phyloP scores from a whole-genome alignment of 257 asterid species.

The Solanum peruvianum region DNA sequence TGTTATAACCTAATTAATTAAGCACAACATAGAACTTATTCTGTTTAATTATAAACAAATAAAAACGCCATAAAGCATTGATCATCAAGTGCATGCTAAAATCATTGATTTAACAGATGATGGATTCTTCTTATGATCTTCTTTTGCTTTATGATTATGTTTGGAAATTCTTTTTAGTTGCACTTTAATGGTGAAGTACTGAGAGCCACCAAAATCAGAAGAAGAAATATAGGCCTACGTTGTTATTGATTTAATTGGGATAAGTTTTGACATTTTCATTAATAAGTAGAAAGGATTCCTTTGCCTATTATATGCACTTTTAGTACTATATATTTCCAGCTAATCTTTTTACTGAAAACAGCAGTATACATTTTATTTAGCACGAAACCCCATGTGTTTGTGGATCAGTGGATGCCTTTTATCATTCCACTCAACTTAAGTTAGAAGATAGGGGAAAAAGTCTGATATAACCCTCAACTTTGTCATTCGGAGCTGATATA shows the following conservation, averaged over 20 bases:
- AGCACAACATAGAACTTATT: not conserved
- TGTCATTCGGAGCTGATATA: too few species aligned
- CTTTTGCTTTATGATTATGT: not conserved
- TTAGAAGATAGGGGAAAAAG: too few species aligned
- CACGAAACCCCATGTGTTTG: not conserved
- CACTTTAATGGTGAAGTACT: not conserved
- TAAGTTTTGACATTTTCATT: not conserved
- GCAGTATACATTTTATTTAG: not conserved
- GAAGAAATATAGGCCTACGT: not conserved
- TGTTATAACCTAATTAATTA: not conserved
- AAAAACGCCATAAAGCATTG: not conserved
- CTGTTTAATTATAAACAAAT: not conserved
- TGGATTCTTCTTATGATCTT: not conserved
- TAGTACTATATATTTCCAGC: not conserved
- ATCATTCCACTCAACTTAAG: not conserved
- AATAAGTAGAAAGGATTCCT: not conserved
- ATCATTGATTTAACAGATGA: not conserved
- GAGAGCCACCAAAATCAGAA: not conserved
- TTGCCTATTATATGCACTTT: not conserved
- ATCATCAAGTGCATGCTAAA: not conserved
- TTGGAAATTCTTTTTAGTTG: not conserved
- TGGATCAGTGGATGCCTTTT: not conserved
- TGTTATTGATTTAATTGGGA: not conserved
- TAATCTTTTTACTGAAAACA: not conserved
- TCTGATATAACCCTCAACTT: too few species aligned